Conservation (phyloP, 352 stramenopile species). For the Aphanomyces euteiches region DNA sequence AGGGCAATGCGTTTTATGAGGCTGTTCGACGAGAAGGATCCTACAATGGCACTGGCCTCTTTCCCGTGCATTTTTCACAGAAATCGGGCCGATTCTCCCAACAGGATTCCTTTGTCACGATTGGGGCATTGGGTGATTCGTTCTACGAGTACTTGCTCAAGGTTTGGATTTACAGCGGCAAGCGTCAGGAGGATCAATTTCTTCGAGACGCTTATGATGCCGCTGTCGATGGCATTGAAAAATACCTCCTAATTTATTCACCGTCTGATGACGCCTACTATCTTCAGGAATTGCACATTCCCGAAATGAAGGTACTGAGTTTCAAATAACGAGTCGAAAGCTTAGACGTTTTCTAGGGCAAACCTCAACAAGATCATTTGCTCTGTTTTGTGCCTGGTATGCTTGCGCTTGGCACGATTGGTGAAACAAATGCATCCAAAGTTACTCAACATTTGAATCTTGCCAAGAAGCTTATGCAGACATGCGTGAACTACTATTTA, state of each 20-base stretch:
- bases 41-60: constrained; percentile 81
- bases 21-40: constrained; percentile 67
- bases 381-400: constrained; percentile 94
- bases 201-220: constrained; percentile 90
- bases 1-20: constrained; percentile 78
- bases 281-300: constrained; percentile 50
- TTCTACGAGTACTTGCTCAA: constrained; percentile 99
- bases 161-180: constrained; percentile 94
- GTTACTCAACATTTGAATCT: constrained; percentile 81
- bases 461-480: constrained; percentile 88
- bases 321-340: background rate
- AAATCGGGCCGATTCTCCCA: constrained; percentile 36
- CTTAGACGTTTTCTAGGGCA: background rate
- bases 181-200: constrained; percentile 55
- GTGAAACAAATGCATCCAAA: constrained; percentile 48
- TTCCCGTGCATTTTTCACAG: constrained; percentile 76
- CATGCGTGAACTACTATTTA: constrained; percentile 94
- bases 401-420: constrained; percentile 89
- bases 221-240: constrained; percentile 90
- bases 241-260: constrained; percentile 72
- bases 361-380: constrained; percentile 81
- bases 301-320: constrained; percentile 33
- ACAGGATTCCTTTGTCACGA: constrained; percentile 56
- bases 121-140: constrained; percentile 94
- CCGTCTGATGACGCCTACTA: constrained; percentile 43